phyloP scores from a whole-genome alignment of 2,329 filamentous ascomycete genomes.

The Trichophyton benhamiae region DNA sequence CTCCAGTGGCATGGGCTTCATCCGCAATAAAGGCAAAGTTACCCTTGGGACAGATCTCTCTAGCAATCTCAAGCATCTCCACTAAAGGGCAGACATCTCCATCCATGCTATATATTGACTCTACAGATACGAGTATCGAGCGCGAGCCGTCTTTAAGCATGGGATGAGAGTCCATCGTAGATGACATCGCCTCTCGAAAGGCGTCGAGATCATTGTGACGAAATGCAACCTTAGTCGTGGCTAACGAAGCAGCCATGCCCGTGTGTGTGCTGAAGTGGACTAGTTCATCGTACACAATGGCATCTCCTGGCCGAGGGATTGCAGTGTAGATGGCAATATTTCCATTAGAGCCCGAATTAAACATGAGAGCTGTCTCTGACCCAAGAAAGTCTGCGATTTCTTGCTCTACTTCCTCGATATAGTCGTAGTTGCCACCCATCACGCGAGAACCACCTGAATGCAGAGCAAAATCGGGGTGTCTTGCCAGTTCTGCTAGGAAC shows the following conservation, averaged over 20 bases:
- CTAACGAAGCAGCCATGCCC: slow-evolving; percentile 49
- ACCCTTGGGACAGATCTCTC: slow-evolving; percentile 24
- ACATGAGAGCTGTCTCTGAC: slow-evolving; percentile 39
- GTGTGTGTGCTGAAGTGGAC: slow-evolving; percentile 60
- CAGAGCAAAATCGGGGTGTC: slow-evolving; percentile 22
- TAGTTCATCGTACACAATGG: slow-evolving; percentile 52
- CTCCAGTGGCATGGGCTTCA: slow-evolving; percentile 37
- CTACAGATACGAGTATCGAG: slow-evolving; percentile 31
- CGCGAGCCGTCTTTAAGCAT: slow-evolving; percentile 19
- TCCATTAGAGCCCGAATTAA: slow-evolving; percentile 46
- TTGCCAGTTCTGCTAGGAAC: slow-evolving; percentile 33
- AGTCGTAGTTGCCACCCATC: slow-evolving; percentile 44
- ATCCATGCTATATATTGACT: slow-evolving; percentile 40
- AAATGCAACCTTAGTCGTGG: slow-evolving; percentile 27
- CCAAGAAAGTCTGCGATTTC: slow-evolving; percentile 43
- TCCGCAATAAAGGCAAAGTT: slow-evolving; percentile 27
- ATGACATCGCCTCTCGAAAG: slow-evolving; percentile 18
- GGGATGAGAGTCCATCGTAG: slow-evolving; percentile 17
- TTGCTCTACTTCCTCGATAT: slow-evolving; percentile 39
- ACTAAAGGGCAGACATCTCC: slow-evolving; percentile 33
- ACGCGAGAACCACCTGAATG: slow-evolving; percentile 43
- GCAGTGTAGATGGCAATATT: slow-evolving; percentile 43
- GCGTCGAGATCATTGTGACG: slow-evolving; percentile 24
- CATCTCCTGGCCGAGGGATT: slow-evolving; percentile 41
- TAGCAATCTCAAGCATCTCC: slow-evolving; percentile 27